phyloP scores from a whole-genome alignment of 1,284 basidiomycete species.

The Paramarasmius palmivorus region DNA sequence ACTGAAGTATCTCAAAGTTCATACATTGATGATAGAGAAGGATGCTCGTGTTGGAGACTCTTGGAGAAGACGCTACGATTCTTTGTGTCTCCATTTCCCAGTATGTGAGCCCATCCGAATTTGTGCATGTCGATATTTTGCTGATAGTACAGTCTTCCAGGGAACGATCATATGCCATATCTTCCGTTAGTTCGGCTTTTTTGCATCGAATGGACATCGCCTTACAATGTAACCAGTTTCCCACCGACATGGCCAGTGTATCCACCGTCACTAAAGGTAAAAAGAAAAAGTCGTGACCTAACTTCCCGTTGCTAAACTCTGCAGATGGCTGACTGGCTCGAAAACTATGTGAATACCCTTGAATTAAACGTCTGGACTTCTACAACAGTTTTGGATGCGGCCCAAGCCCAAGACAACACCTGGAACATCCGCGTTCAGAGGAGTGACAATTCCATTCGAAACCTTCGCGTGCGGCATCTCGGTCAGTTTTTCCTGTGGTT shows the following conservation, averaged over 20 bases:
- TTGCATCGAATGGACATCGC: background rate
- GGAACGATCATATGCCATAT: slow-evolving; percentile 61
- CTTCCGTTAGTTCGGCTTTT: slow-evolving; percentile 38
- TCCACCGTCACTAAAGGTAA: slow-evolving; percentile 13
- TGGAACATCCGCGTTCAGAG: slow-evolving; percentile 48
- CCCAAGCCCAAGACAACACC: slow-evolving; percentile 27
- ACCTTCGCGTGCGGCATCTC: too few relatives aligned
- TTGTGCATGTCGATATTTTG: slow-evolving; percentile 16
- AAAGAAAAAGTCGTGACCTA: too few relatives aligned
- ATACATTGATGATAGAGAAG: slow-evolving; percentile 55
- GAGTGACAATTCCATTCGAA: slow-evolving; percentile 28
- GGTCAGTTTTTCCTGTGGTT: too few relatives aligned
- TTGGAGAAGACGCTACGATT: slow-evolving; percentile 61
- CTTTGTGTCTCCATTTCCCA: slow-evolving; percentile 57
- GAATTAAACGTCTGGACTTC: slow-evolving; percentile 50
- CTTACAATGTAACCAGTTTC: slow-evolving; percentile 7
- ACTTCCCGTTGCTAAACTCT: too few relatives aligned
- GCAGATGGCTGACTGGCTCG: slow-evolving; percentile 50
- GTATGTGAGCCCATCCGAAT: slow-evolving; percentile 42
- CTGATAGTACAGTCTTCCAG: slow-evolving; percentile 25
- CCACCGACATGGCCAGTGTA: slow-evolving; percentile 16
- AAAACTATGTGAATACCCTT: slow-evolving; percentile 43
- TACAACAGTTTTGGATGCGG: slow-evolving; percentile 30
- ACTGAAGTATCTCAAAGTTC: slow-evolving; percentile 53
- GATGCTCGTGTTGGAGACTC: slow-evolving; percentile 55